Base-by-base conservation (phyloP, 257 asterid species). In the Solanum clarkiae region DNA sequence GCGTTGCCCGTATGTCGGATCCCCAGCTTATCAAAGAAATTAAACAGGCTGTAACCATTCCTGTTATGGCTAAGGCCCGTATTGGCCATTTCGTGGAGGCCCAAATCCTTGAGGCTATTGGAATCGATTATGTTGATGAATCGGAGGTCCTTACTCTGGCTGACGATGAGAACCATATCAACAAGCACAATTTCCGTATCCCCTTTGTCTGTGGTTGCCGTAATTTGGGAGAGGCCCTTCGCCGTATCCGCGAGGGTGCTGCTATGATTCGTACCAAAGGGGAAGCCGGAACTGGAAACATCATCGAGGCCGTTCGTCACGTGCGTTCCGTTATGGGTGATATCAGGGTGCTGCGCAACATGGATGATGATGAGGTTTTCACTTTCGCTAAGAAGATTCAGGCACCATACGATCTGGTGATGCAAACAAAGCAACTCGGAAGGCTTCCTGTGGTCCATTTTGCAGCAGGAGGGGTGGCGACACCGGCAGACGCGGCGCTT, bases 131-230 rank as follows among this genome's bases (percentile, higher is more conserved):
- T 86, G 95, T 95, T 10, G 98, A 95, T 75, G 98, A 95, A 24
- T 94, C 98, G 53, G 98, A 95, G 89, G 98, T 95, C 2, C 91
- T 95, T 7, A 94, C 98, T 68, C 89, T 60, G 9, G 98, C 98
- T 44, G 98, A 95, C 85, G 98, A 95, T 4, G 94, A 86, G 22
- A 88, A 95, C 85, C 97, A 94, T 89, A 95, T 95, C 85, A 94
- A 95, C 88, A 95, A 95, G 93, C 98, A 95, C 85, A 94, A 94
- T 56, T 95, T 95, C 93, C 91, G 95, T 49, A 94, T 95, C 91
- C 98, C 98, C 18, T 95, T 95, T 89, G 98, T 95, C n/a, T 94
- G 98, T 80, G 98, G 98, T 26, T 95, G 98, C 90, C 95, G 98
- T 72, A 95, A 95, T 89, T 95, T 95, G 51, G 98, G 98, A 11